Evolutionary conservation across 768 basidiomycete genomes (phyloP), one percentile per base, ranked within the genome.

Genomic region (Leucocoprinus leucothites): DNA sequence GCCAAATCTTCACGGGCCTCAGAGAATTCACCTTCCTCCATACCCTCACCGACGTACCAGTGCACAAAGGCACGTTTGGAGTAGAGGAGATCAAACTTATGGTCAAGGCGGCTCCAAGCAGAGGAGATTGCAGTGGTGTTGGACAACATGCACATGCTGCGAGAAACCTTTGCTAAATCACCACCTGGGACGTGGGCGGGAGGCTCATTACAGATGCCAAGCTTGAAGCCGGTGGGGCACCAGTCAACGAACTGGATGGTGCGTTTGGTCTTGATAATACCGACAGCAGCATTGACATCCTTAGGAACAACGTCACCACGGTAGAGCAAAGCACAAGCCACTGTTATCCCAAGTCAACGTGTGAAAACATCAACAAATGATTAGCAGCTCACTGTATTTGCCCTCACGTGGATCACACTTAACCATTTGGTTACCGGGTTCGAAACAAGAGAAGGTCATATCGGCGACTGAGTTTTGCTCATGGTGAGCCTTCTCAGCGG

Each of bases 11-110:
- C 96, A 63, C 95, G 89, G 44, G 96, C 96, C 75, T 97, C 95
- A 45, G 93, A 94, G 76, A 98, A 98, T 75, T 98, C 96, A 72
- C 96, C 96, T 79, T 98, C 96, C 70, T 98, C 96, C 96, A 98
- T 98, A 79, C 96, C 96, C 75, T 98, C 95, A 68, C 95, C 95
- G 59, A 97, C 95, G 66, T 95, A 96, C 94, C 93, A 90, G 70
- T 91, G 88, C 22, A 90, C 87, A 60, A 92, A 92, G 46, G 91
- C 91, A 70, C 91, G 90, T 72, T 92, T 97, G 58, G 94, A 95
- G 80, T 96, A 98, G 73, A 98, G 85, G 63, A 98, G 83, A 69
- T 98, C 96, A 72, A 98, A 98, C 74, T 98, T 98, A 80, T 96
- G 88, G 74, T 98, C 96, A 41, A 74, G 83, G 63, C 94, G 90